Conservation (phyloP, 768 basidiomycete genomes). For the Russula virescens region DNA sequence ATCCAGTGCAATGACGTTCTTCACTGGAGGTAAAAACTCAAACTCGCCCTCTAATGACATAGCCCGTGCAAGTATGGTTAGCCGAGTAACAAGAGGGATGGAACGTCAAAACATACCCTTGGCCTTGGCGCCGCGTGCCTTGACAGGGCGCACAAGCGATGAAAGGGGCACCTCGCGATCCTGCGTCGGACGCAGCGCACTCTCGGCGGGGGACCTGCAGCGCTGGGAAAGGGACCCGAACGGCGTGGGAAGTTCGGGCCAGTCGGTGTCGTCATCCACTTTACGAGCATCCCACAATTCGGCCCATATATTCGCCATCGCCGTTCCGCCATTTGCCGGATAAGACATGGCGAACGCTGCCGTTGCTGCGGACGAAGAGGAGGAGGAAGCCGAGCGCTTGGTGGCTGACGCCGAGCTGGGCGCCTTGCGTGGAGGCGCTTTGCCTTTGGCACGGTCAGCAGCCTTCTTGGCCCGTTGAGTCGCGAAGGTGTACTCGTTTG, state of each 20-base stretch:
- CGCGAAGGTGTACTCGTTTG: constrained; percentile 14
- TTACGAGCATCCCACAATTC: constrained; percentile 13
- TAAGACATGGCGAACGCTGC: background rate
- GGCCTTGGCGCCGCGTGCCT: constrained; percentile 28
- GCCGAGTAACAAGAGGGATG: too few species aligned
- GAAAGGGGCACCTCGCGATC: constrained; percentile 27
- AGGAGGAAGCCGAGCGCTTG: background rate
- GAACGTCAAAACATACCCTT: constrained; percentile 33
- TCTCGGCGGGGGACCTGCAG: background rate
- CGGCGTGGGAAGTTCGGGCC: constrained; percentile 14
- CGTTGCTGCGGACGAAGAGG: background rate
- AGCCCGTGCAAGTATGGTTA: background rate
- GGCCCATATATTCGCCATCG: constrained; percentile 9
- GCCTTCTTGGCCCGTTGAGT: constrained; percentile 24
- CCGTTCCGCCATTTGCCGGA: background rate
- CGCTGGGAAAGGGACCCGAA: background rate
- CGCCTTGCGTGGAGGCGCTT: background rate
- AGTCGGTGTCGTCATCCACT: constrained; percentile 8
- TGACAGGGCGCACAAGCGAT: constrained; percentile 27
- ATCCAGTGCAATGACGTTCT: constrained; percentile 54
- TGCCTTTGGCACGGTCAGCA: constrained; percentile 22
- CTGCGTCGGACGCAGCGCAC: constrained; percentile 11
- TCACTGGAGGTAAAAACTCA: constrained; percentile 49
- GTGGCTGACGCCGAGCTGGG: background rate
- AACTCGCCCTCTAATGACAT: constrained; percentile 42